Evolutionary conservation across 352 stramenopile genomes (phyloP).

Genomic region (Phytophthora pini): DNA sequence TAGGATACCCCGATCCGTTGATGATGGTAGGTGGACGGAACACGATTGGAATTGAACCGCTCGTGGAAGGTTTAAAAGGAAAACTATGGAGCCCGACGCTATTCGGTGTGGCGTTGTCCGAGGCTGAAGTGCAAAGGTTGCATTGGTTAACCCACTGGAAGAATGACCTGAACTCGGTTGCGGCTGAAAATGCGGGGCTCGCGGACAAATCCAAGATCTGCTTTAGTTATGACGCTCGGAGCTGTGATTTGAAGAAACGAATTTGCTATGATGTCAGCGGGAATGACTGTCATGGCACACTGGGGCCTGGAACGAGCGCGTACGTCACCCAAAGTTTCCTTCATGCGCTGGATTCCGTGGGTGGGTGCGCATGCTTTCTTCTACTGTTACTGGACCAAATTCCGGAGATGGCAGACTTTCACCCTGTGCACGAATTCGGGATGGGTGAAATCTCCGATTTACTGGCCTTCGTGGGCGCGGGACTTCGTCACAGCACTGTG

Average conservation of each 20-base stretch:
- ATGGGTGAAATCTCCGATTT: slow-evolving; percentile 74
- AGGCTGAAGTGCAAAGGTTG: slow-evolving; percentile 70
- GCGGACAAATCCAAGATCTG: slow-evolving; percentile 83
- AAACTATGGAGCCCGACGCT: slow-evolving; percentile 82
- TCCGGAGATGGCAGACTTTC: slow-evolving; percentile 79
- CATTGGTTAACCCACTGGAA: slow-evolving; percentile 86
- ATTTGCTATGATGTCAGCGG: slow-evolving; percentile 80
- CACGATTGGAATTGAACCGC: slow-evolving; percentile 67
- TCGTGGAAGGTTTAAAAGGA: slow-evolving; percentile 60
- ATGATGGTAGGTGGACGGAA: slow-evolving; percentile 77
- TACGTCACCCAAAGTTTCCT: slow-evolving; percentile 69
- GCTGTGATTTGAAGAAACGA: slow-evolving; percentile 56
- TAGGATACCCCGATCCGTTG: slow-evolving; percentile 77
- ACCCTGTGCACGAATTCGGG: slow-evolving; percentile 72
- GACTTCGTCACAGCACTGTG: slow-evolving; percentile 59
- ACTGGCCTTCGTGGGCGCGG: slow-evolving; percentile 63
- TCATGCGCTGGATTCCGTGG: slow-evolving; percentile 70
- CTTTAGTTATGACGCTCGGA: slow-evolving; percentile 83
- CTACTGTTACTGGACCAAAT: slow-evolving; percentile 80
- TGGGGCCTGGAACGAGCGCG: slow-evolving; percentile 72
- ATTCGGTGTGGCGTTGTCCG: slow-evolving; percentile 67
- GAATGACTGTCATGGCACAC: slow-evolving; percentile 73
- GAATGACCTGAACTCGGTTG: slow-evolving; percentile 60
- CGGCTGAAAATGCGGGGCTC: slow-evolving; percentile 67
- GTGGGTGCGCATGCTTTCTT: slow-evolving; percentile 75